Evolutionary conservation across 768 basidiomycete species (phyloP).

Genomic region (Tremella fuciformis): DNA sequence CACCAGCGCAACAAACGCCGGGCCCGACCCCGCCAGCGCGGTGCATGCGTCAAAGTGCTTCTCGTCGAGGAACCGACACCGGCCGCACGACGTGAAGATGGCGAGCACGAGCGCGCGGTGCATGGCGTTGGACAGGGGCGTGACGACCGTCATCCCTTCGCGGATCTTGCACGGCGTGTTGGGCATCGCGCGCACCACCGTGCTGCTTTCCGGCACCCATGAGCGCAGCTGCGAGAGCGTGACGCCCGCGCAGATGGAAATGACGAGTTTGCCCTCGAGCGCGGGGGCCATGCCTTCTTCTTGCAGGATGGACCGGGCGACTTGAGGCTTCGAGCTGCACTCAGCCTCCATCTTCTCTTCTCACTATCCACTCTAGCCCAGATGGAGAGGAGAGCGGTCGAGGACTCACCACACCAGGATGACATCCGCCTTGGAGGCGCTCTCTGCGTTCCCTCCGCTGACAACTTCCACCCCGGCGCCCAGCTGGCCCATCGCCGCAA

Average conservation of each 20-base stretch:
- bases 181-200: slow-evolving; percentile 93
- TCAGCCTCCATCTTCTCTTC: slow-evolving; percentile 2
- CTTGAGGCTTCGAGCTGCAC: slow-evolving; percentile 85
- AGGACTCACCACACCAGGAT: slow-evolving; percentile 75
- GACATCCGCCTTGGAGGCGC: slow-evolving; percentile 74
- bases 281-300: slow-evolving; percentile 77
- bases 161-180: slow-evolving; percentile 99
- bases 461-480: slow-evolving; percentile 70
- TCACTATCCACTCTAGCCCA: slow-evolving; percentile 1
- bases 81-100: slow-evolving; percentile 95
- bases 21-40: slow-evolving; percentile 90
- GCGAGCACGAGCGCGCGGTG: slow-evolving; percentile 75
- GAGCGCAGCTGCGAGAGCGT: slow-evolving; percentile 74
- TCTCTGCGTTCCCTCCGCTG: slow-evolving; percentile 66
- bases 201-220: slow-evolving; percentile 73
- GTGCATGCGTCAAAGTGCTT: slow-evolving; percentile 99
- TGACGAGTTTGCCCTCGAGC: slow-evolving; percentile 81
- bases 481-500: slow-evolving; percentile 60
- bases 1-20: slow-evolving; percentile 94
- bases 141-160: slow-evolving; percentile 96
- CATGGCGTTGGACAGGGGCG: slow-evolving; percentile 63
- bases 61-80: slow-evolving; percentile 93
- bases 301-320: slow-evolving; percentile 69
- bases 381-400: neutral
- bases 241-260: slow-evolving; percentile 97